Evolutionary conservation across 805 yeast genomes (phyloP), one percentile per base, ranked within the genome.

Genomic region (Pichia occidentalis): DNA sequence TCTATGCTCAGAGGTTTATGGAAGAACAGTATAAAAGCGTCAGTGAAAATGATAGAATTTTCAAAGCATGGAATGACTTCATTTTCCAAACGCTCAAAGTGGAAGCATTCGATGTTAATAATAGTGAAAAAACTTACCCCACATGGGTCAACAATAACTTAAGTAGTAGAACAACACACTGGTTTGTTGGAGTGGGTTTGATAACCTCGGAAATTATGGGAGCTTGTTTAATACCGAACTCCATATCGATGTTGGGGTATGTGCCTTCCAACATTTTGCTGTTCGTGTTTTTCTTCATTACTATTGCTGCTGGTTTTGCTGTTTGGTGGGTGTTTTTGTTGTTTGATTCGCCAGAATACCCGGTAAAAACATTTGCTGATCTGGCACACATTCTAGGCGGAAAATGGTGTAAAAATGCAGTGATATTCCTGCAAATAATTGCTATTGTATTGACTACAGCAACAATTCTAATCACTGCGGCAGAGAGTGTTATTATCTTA

Each of bases 381-480:
- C 39, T 67, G 23, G 65, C 61, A 7, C 56, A 61, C 11, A 58
- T 70, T 33, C 34, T 62, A 19, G 55, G 59, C 48, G 70, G 68
- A 8, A 47, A 46, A 23, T 38, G 50, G 20, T 50, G 51, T 24
- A 55, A 63, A 30, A 46, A 48, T 37, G 41, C 49, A 20, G 53
- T 61, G 25, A 68, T 59, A 34, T 39, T 51, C 18, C 47, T 68
- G 20, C 72, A 67, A 47, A 51, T 57, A 32, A 40, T 65, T 29
- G 70, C 66, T 48, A 46, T 67, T 52, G 46, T 67, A 24, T 49
- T 65, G 39, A 64, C 62, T 37, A 66, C 66, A 14, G 68, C 70
- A 9, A 56, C 63, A 19, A 50, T 63, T 34, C 49, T 63, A 32
- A 52, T 67, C 16, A 57, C 62, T 22, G 58, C 61, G 32, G 72